Percentiles rank a stretch among this genome's conserved stretches.
phyloP scores from a whole-genome alignment of 2,329 filamentous ascomycete genomes.

The Xenosphaeropsis pyriputrescens region DNA sequence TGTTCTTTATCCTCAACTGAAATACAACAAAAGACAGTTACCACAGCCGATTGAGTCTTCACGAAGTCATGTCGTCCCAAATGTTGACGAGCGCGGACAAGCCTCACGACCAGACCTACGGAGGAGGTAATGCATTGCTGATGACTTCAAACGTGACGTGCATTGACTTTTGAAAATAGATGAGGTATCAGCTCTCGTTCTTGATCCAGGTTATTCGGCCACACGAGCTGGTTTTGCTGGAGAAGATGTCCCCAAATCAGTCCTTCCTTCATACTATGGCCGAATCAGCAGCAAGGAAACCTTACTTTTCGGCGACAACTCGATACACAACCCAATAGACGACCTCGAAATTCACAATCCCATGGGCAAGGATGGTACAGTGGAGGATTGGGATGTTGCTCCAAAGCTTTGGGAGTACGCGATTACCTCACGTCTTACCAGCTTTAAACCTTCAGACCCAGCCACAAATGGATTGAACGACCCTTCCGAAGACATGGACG shows the following conservation, averaged over 20 bases:
- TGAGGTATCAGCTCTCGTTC: constrained; percentile 91
- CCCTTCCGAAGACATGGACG: constrained; percentile 39
- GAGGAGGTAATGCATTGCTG: no score
- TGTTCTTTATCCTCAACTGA: no score
- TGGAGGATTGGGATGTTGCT: constrained; percentile 93
- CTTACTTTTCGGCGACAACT: constrained; percentile 76
- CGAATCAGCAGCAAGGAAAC: constrained; percentile 33
- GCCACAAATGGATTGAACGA: constrained; percentile 71
- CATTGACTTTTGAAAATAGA: constrained; percentile 34
- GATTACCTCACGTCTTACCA: constrained; percentile 77
- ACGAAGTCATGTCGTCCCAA: no score
- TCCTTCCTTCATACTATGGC: constrained; percentile 84
- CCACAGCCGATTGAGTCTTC: no score
- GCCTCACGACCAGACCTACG: no score
- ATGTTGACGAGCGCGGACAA: no score
- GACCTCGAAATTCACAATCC: constrained; percentile 82
- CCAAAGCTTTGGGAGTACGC: constrained; percentile 85
- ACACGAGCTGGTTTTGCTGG: constrained; percentile 93
- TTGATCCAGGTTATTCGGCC: constrained; percentile 85
- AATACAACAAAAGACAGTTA: no score
- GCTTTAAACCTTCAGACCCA: constrained; percentile 53
- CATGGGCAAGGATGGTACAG: constrained; percentile 75
- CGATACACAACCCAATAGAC: constrained; percentile 61
- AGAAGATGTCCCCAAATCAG: constrained; percentile 90
- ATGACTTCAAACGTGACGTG: no score